Conservation (phyloP, 768 basidiomycete species). For the Leccinum olivaceopallidum region DNA sequence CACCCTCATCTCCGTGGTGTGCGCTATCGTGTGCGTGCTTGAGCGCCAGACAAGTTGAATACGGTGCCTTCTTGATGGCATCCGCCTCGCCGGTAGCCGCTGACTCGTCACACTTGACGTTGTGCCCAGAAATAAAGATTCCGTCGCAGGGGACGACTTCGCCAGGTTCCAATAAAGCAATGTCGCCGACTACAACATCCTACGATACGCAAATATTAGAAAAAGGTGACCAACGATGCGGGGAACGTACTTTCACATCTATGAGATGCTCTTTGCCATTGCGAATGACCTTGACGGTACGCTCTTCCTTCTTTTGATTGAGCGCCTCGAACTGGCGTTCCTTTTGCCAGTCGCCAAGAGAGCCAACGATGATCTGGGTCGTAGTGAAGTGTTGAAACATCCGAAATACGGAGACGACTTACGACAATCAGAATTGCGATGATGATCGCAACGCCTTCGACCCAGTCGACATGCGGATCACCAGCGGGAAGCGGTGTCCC, state of each 20-base stretch:
- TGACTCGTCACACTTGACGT: conserved; percentile 94
- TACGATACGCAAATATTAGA: conserved; percentile 36
- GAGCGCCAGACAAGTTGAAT: conserved; percentile 66
- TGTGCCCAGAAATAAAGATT: conserved; percentile 89
- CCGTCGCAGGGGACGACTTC: conserved; percentile 95
- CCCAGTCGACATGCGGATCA: conserved; percentile 91
- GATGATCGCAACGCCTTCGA: conserved; percentile 88
- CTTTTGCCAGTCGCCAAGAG: conserved; percentile 98
- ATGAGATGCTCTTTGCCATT: conserved; percentile 67
- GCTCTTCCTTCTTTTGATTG: conserved; percentile 95
- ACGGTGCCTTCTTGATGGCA: conserved; percentile 85
- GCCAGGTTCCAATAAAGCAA: conserved; percentile 90
- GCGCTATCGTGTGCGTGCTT: conserved; percentile 62
- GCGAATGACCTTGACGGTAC: conserved; percentile 82
- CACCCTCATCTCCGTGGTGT: conserved; percentile 23
- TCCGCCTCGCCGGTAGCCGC: conserved; percentile 97
- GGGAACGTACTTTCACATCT: conserved; percentile 69
- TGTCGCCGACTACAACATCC: conserved; percentile 93
- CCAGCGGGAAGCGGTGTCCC: conserved; percentile 59
- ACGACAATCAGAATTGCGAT: conserved; percentile 76
- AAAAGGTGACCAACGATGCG: background rate
- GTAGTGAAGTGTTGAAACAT: background rate
- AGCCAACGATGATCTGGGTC: conserved; percentile 79
- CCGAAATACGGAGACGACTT: conserved; percentile 26
- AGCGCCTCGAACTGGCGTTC: conserved; percentile 92